Evolutionary conservation across 2,329 filamentous ascomycete species (phyloP).

Genomic region (Aspergillus pseudotamarii): DNA sequence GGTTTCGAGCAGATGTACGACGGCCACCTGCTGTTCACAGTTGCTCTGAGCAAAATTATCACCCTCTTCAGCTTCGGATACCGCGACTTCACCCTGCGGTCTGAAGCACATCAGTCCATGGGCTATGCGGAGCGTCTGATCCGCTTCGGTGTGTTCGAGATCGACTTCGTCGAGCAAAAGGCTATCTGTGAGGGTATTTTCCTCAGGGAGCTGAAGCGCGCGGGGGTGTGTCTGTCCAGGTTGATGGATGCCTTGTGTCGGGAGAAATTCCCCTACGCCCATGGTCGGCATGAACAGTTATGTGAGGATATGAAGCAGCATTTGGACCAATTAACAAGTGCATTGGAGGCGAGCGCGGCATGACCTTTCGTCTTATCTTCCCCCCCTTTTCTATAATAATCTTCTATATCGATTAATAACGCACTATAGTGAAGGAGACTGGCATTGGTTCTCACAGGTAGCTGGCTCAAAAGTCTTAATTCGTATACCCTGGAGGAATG

Average conservation of each 20-base stretch:
- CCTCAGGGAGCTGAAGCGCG: slow-evolving; percentile 16
- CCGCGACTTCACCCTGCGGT: slow-evolving; percentile 9
- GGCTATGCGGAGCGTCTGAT: slow-evolving; percentile 10
- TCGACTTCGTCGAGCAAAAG: slow-evolving; percentile 17
- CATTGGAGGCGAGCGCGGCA: slow-evolving; percentile 1
- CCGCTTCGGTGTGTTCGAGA: slow-evolving; percentile 16
- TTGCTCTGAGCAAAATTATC: slow-evolving; percentile 18
- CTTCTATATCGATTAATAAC: not conserved
- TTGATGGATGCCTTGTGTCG: slow-evolving; percentile 13
- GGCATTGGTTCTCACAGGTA: not conserved
- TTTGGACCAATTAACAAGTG: slow-evolving; percentile 12
- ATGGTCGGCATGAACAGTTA: slow-evolving; percentile 14
- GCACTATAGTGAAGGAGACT: not conserved
- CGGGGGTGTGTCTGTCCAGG: slow-evolving; percentile 10
- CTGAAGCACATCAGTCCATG: slow-evolving; percentile 9
- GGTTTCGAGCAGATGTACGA: slow-evolving; percentile 10
- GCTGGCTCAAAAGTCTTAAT: not conserved
- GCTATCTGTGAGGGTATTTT: slow-evolving; percentile 14
- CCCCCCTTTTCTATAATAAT: not conserved
- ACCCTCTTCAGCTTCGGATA: slow-evolving; percentile 14
- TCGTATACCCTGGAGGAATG: not conserved
- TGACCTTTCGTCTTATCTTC: not conserved
- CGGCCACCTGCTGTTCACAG: slow-evolving; percentile 17
- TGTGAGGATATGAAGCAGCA: slow-evolving; percentile 18
- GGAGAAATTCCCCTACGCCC: not conserved